A percentile compares a stretch with the other conserved stretches of the same genome.
These are phyloP conservation scores for Agapanthus africanus DNA, from an alignment of 106 monocot species.

Conservation along the genomic window DNA sequence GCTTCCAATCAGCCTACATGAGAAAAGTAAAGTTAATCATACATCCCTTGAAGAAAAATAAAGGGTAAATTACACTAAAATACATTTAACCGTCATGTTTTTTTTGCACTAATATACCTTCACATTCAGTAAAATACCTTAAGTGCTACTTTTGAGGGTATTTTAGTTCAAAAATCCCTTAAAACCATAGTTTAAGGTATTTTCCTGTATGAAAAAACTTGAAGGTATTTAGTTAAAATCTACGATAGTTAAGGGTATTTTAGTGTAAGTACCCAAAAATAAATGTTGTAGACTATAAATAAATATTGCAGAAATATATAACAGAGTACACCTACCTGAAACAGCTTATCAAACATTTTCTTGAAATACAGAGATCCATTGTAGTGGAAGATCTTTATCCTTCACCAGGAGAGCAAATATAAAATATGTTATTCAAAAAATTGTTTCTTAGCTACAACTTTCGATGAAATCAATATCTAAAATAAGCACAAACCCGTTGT, in stretches of 20 bases:
- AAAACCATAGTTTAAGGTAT: too few relatives aligned
- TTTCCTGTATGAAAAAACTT: too few relatives aligned
- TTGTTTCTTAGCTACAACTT: background rate
- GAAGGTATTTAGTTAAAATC: too few relatives aligned
- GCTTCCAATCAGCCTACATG: slow-evolving; percentile 89
- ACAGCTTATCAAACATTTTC: slow-evolving; percentile 85
- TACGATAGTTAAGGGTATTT: too few relatives aligned
- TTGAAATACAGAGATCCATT: slow-evolving; percentile 81
- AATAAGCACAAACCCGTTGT: slow-evolving; percentile 60
- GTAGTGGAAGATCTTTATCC: slow-evolving; percentile 83
- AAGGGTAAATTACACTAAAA: too few relatives aligned
- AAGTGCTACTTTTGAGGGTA: too few relatives aligned
- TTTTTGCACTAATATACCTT: too few relatives aligned
- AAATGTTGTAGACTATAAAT: background rate
- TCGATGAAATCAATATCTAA: background rate
- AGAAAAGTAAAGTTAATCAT: slow-evolving; percentile 11
- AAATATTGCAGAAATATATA: too few relatives aligned
- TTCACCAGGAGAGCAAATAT: slow-evolving; percentile 19
- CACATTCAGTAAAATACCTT: too few relatives aligned
- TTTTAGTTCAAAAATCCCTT: too few relatives aligned
- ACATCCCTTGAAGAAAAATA: background rate
- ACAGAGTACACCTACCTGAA: slow-evolving; percentile 42
- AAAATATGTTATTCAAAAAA: slow-evolving; percentile 5
- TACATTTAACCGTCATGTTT: too few relatives aligned
- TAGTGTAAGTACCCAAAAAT: too few relatives aligned